Evolutionary conservation across 177 flowering plant species (phyloP).

Genomic region (Vitis hybrid): DNA sequence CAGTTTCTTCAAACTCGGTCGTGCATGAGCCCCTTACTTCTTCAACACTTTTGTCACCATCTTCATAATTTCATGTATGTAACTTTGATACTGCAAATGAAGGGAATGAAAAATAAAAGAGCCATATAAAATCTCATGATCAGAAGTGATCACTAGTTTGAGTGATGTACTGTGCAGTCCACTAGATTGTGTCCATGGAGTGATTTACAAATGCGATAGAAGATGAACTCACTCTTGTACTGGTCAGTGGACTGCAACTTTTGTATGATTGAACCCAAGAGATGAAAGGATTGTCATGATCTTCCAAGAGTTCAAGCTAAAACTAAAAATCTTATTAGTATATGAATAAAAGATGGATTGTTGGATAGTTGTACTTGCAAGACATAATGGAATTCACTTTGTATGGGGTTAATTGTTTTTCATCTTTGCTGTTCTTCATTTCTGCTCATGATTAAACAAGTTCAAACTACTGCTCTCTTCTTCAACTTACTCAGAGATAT

Average conservation of each 20-base stretch:
- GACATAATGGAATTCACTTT: too few relatives aligned
- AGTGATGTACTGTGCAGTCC: neutral
- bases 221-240: too few relatives aligned
- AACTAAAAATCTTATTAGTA: too few relatives aligned
- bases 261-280: too few relatives aligned
- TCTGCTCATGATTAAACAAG: too few relatives aligned
- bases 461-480: too few relatives aligned
- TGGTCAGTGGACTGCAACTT: too few relatives aligned
- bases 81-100: neutral
- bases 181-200: neutral
- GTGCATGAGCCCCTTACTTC: slow-evolving; percentile 82
- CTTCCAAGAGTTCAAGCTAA: too few relatives aligned
- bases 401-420: neutral
- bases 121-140: neutral
- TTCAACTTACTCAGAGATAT: too few relatives aligned
- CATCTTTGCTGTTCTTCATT: neutral
- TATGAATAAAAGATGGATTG: too few relatives aligned
- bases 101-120: neutral
- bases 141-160: neutral
- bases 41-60: slow-evolving; percentile 44
- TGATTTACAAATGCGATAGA: neutral
- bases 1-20: slow-evolving; percentile 71
- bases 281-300: too few relatives aligned
- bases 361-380: too few relatives aligned
- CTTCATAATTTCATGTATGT: slow-evolving; percentile 10